Percentiles rank a stretch among this genome's conserved stretches.
Evolutionary conservation across 192 early-diverging fungal species (phyloP).

Genomic region (Chytriomyces sp.): DNA sequence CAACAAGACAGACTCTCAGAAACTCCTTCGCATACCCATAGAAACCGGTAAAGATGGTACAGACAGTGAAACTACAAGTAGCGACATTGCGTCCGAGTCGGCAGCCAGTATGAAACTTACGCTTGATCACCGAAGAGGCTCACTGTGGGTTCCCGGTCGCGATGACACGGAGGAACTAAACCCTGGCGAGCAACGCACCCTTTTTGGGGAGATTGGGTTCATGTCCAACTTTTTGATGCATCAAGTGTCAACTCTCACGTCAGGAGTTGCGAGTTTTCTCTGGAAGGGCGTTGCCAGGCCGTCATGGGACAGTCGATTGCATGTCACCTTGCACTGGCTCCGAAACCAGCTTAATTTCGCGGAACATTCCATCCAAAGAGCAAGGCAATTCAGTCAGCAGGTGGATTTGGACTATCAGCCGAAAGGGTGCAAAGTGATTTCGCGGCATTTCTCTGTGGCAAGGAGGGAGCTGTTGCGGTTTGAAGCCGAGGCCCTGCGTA

Average conservation of each 20-base stretch:
- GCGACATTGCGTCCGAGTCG: neutral
- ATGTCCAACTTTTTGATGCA: neutral
- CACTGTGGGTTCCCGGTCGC: no score
- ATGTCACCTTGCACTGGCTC: slow-evolving; percentile 33
- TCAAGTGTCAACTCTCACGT: neutral
- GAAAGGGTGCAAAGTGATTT: slow-evolving; percentile 1
- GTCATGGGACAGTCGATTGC: neutral
- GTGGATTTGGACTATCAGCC: neutral
- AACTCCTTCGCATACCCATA: neutral
- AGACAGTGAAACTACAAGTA: neutral
- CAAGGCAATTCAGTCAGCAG: slow-evolving; percentile 4
- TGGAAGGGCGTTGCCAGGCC: neutral
- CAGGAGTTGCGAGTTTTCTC: neutral
- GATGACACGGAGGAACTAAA: neutral
- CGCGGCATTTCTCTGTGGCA: slow-evolving; percentile 13
- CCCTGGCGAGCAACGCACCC: neutral
- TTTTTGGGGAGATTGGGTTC: neutral
- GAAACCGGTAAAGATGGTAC: neutral
- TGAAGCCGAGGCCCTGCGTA: slow-evolving; percentile 26
- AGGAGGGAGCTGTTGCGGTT: slow-evolving; percentile 25
- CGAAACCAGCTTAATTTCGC: slow-evolving; percentile 26
- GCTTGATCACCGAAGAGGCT: no score
- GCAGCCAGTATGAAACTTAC: neutral
- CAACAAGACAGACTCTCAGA: neutral
- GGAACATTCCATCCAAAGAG: slow-evolving; percentile 22